A percentile compares a stretch with the other conserved stretches of the same genome.
These are phyloP conservation scores for Thelephora ganbajun DNA, from an alignment of 768 basidiomycete genomes.

Conservation along the genomic window DNA sequence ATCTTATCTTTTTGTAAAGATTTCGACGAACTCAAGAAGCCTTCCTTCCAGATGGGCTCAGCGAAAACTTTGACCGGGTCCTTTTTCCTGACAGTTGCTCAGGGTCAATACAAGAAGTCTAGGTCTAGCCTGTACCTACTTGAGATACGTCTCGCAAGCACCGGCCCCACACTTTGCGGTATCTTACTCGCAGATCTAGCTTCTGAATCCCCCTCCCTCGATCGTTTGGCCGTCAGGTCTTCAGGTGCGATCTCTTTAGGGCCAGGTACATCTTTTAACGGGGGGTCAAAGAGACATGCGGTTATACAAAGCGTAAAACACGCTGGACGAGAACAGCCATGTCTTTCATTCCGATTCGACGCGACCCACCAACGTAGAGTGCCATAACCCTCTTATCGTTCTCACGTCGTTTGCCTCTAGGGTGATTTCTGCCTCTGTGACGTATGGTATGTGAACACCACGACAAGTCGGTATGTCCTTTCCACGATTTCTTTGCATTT, in stretches of 20 bases:
- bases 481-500: no score
- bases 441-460: no score
- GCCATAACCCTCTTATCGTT: slow-evolving; percentile 35
- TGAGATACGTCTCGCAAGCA: slow-evolving; percentile 18
- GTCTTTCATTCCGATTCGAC: slow-evolving; percentile 25
- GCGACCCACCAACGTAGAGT: slow-evolving; percentile 20
- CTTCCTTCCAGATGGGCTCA: slow-evolving; percentile 14
- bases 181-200: slow-evolving; percentile 16
- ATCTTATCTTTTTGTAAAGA: slow-evolving; percentile 14
- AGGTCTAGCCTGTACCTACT: no score
- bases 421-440: no score
- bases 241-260: slow-evolving; percentile 16
- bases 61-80: slow-evolving; percentile 16
- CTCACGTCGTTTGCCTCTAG: slow-evolving; percentile 32
- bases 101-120: no score
- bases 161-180: slow-evolving; percentile 20
- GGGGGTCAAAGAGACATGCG: slow-evolving; percentile 4
- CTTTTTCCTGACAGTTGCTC: slow-evolving; percentile 12
- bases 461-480: no score
- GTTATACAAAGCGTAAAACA: slow-evolving; percentile 4
- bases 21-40: slow-evolving; percentile 12
- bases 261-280: slow-evolving; percentile 19
- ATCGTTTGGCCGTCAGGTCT: slow-evolving; percentile 19
- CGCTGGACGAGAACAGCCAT: slow-evolving; percentile 31
- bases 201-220: slow-evolving; percentile 20